phyloP scores from a whole-genome alignment of 2,329 filamentous ascomycete genomes.

The Clathrospora elynae region DNA sequence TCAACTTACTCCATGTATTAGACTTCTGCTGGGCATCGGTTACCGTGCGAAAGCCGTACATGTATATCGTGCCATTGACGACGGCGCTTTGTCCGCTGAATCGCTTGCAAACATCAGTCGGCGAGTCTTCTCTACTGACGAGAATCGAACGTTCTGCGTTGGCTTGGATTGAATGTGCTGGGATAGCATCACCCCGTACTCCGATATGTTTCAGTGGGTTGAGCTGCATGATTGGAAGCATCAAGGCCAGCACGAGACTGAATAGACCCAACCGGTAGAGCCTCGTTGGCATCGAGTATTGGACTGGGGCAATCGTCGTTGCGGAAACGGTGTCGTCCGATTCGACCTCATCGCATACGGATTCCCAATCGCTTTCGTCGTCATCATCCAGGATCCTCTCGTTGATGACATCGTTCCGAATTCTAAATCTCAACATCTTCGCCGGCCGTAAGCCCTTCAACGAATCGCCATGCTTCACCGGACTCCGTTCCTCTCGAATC shows the following conservation, averaged over 20 bases:
- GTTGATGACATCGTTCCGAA: conserved; percentile 36
- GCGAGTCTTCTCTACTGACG: conserved; percentile 38
- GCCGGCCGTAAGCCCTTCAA: conserved; percentile 33
- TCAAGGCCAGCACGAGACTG: conserved; percentile 37
- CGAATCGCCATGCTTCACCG: conserved; percentile 29
- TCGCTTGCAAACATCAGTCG: conserved; percentile 44
- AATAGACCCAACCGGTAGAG: conserved; percentile 39
- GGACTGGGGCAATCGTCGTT: conserved; percentile 5
- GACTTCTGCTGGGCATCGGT: conserved; percentile 61
- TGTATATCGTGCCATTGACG: conserved; percentile 75
- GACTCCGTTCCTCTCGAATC: conserved; percentile 36
- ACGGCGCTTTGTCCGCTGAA: conserved; percentile 59
- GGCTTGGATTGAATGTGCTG: conserved; percentile 25
- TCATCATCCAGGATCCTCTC: conserved; percentile 17
- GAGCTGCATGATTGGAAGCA: conserved; percentile 42
- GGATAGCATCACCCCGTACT: conserved; percentile 35
- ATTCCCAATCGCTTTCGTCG: conserved; percentile 36
- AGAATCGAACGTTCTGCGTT: conserved; percentile 20
- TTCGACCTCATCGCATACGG: conserved; percentile 34
- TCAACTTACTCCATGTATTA: conserved; percentile 70
- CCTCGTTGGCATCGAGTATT: conserved; percentile 22
- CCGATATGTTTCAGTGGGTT: conserved; percentile 33
- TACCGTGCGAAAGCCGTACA: conserved; percentile 73
- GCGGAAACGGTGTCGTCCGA: conserved; percentile 12
- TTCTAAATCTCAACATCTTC: conserved; percentile 42